Conservation (phyloP, 208 protist species). For the Leishmania turanica region DNA sequence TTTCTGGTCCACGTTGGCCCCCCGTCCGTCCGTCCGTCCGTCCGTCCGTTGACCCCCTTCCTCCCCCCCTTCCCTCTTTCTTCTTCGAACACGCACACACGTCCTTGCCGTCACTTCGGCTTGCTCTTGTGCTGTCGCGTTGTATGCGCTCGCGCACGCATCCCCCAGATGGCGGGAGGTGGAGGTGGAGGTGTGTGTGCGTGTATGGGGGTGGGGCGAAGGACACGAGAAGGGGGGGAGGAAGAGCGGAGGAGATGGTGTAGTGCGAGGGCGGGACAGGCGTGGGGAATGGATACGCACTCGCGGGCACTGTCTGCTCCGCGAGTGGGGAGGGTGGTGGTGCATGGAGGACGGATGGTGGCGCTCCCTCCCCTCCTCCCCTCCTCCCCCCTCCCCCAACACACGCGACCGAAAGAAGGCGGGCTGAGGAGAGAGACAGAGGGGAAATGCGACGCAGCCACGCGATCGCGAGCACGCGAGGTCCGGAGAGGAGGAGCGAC, state of each 20-base stretch:
- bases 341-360: not conserved
- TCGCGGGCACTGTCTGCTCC: not conserved
- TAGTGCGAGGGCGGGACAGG: not conserved
- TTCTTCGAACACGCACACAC: not conserved
- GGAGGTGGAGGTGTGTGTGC: not conserved
- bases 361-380: not conserved
- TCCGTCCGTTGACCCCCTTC: not conserved
- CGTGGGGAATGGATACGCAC: not conserved
- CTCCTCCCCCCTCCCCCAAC: not conserved
- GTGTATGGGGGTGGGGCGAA: not conserved
- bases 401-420: not conserved
- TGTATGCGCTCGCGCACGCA: too few species aligned
- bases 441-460: not conserved
- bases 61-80: too few species aligned
- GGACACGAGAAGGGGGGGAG: not conserved
- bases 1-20: not conserved
- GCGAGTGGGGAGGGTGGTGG: not conserved
- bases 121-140: not conserved
- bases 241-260: not conserved
- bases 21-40: not conserved
- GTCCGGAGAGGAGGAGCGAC: not conserved
- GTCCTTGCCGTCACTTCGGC: not conserved
- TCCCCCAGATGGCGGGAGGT: not conserved
- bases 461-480: not conserved
- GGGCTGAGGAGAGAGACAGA: not conserved